Conservation (phyloP, 2,329 filamentous ascomycete species). For the Ophiobolus disseminans region DNA sequence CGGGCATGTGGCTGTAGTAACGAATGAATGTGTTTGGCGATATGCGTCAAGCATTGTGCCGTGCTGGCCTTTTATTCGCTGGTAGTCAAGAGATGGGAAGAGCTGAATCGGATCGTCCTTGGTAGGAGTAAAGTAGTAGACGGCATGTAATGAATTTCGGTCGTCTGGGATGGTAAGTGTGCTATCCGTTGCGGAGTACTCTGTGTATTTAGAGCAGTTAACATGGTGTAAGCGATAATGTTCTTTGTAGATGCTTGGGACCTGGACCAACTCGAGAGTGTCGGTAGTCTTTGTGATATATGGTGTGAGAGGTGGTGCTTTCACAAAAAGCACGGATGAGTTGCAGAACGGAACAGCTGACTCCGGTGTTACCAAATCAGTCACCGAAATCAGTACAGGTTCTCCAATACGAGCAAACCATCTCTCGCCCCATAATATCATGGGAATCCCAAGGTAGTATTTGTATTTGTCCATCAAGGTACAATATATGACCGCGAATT, state of each 20-base stretch:
- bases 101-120: no score
- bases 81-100: no score
- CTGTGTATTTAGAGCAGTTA: no score
- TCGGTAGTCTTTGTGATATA: neutral
- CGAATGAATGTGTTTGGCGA: neutral
- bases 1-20: neutral
- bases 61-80: no score
- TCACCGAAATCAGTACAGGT: neutral
- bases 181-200: no score
- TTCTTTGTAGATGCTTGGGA: neutral
- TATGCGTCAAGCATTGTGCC: neutral
- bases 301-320: neutral
- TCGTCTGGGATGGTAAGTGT: no score
- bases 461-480: neutral
- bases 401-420: conserved; percentile 1
- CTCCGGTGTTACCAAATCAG: neutral
- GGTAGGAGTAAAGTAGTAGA: no score
- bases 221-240: no score
- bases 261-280: neutral
- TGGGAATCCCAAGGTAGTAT: neutral
- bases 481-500: conserved; percentile 2
- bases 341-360: neutral
- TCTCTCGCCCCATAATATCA: neutral
- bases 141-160: no score
- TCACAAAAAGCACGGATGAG: neutral